Evolutionary conservation across 345 rosid genomes (phyloP).

Genomic region (Kernera saxatilis): DNA sequence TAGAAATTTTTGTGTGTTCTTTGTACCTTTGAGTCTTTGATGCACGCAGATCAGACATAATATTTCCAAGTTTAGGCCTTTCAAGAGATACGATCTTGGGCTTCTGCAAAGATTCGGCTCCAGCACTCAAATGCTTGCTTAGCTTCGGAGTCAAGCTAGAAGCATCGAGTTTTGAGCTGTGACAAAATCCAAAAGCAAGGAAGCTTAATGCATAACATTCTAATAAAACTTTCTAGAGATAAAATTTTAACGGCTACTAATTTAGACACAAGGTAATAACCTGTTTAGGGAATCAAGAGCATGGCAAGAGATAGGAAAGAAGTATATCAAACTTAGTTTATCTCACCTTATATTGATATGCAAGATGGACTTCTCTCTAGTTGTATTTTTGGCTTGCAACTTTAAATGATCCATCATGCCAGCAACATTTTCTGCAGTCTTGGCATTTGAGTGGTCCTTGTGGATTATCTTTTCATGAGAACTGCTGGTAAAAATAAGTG

Average conservation of each 20-base stretch:
- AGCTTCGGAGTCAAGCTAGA: constrained; percentile 37
- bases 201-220: neutral
- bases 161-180: constrained; percentile 41
- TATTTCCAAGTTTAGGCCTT: constrained; percentile 43
- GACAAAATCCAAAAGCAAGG: constrained; percentile 10
- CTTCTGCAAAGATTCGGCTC: constrained; percentile 33
- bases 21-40: constrained; percentile 44
- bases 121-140: constrained; percentile 33
- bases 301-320: neutral
- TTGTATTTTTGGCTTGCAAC: constrained; percentile 33
- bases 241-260: neutral
- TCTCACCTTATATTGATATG: constrained; percentile 38
- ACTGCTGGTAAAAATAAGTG: neutral
- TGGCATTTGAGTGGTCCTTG: constrained; percentile 32
- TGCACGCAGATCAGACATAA: constrained; percentile 38
- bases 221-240: neutral
- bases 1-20: neutral
- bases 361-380: constrained; percentile 34
- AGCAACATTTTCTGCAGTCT: constrained; percentile 25
- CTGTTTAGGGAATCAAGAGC: neutral
- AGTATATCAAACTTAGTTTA: neutral
- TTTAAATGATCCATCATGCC: constrained; percentile 31
- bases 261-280: neutral
- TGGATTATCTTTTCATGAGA: constrained; percentile 19
- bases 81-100: constrained; percentile 35